Evolutionary conservation across 192 early-diverging fungal species (phyloP).

Genomic region (Endogone sp.): DNA sequence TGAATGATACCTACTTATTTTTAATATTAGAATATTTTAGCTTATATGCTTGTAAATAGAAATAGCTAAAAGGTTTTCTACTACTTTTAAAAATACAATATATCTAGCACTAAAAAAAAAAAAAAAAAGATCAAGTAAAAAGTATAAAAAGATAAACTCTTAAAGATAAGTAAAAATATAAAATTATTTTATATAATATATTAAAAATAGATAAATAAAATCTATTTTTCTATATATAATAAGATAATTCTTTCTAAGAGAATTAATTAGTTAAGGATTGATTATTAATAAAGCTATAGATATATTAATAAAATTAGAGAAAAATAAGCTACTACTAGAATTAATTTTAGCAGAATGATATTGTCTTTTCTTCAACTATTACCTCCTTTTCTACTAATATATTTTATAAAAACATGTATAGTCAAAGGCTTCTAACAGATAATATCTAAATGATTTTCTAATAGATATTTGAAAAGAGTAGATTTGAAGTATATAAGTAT

Average conservation of each 20-base stretch:
- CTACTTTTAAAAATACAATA: no score
- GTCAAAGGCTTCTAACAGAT: not conserved
- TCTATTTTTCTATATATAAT: not conserved
- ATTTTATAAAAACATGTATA: not conserved
- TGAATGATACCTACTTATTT: no score
- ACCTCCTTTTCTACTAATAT: not conserved
- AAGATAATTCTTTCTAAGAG: slow-evolving; percentile 5
- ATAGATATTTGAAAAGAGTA: no score
- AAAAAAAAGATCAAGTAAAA: no score
- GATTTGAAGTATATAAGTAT: no score
- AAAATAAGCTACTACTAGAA: not conserved
- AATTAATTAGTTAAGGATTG: not conserved
- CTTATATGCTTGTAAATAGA: no score
- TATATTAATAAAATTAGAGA: not conserved
- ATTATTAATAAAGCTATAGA: not conserved
- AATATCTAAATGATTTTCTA: no score
- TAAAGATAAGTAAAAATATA: slow-evolving; percentile 5
- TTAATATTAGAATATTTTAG: no score
- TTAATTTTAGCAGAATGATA: not conserved
- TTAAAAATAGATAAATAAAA: slow-evolving; percentile 7
- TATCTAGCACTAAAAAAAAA: no score
- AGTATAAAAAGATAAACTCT: no score
- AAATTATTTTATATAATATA: slow-evolving; percentile 16
- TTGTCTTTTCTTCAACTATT: not conserved
- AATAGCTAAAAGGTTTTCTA: no score